Percentiles rank a stretch among this genome's conserved stretches.
Evolutionary conservation across 148 eudicot genomes (phyloP).

Genomic region (Agrostemma githago): DNA sequence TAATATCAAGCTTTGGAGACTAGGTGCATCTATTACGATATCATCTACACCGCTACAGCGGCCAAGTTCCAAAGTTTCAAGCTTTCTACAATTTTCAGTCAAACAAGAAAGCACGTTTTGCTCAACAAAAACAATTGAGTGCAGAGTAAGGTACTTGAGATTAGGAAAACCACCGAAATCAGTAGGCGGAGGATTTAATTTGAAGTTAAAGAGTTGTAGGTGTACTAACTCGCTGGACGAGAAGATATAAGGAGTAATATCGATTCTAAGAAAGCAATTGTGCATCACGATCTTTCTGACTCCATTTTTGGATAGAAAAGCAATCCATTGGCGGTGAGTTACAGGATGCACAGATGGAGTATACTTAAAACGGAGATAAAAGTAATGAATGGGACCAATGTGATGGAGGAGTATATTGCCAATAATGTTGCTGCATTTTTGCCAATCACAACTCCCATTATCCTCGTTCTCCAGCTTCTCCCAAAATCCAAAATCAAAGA

Average conservation of each 20-base stretch:
- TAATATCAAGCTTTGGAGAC: background rate
- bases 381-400: conserved; percentile 18
- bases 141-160: background rate
- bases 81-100: background rate
- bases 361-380: background rate
- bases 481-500: background rate
- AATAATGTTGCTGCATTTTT: background rate
- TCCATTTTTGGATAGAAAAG: conserved; percentile 8
- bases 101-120: background rate
- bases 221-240: conserved; percentile 5
- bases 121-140: too few species aligned
- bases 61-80: background rate
- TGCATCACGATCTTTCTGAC: background rate
- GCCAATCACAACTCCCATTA: background rate
- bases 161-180: background rate
- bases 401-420: conserved; percentile 28
- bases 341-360: background rate
- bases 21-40: background rate
- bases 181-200: background rate
- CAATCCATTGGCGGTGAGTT: conserved; percentile 5
- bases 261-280: background rate
- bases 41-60: background rate
- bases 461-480: background rate
- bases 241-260: conserved; percentile 3
- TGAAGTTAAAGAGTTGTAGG: background rate